Conservation (phyloP, 352 stramenopile genomes). For the Peronospora destructor region DNA sequence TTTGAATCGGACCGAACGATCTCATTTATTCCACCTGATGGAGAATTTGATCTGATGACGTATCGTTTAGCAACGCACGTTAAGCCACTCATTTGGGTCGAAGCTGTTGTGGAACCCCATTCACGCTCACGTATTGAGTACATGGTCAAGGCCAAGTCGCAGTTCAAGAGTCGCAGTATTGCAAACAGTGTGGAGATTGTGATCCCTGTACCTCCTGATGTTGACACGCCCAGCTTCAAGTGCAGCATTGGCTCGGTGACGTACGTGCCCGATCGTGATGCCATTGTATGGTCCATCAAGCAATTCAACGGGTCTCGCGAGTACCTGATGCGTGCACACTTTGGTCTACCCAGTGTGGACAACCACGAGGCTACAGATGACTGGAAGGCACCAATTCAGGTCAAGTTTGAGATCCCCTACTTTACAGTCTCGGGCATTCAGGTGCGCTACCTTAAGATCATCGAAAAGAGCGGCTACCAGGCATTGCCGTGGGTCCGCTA, state of each 20-base stretch:
- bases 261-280: slow-evolving; percentile 98
- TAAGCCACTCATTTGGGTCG: slow-evolving; percentile 98
- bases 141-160: slow-evolving; percentile 96
- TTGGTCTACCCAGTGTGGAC: slow-evolving; percentile 94
- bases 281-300: slow-evolving; percentile 99
- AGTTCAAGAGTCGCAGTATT: slow-evolving; percentile 98
- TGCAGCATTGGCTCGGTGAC: slow-evolving; percentile 95
- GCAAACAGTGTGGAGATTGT: slow-evolving; percentile 99
- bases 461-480: slow-evolving; percentile 99
- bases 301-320: slow-evolving; percentile 97
- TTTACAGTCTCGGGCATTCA: slow-evolving; percentile 96
- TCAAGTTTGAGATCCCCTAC: slow-evolving; percentile 97
- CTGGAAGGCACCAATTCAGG: slow-evolving; percentile 88
- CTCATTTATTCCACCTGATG: slow-evolving; percentile 99
- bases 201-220: slow-evolving; percentile 97
- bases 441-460: slow-evolving; percentile 99
- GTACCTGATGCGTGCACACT: slow-evolving; percentile 99
- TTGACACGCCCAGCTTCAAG: slow-evolving; percentile 99
- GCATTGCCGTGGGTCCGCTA: slow-evolving; percentile 99
- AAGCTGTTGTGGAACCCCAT: slow-evolving; percentile 97
- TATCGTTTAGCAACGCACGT: slow-evolving; percentile 97
- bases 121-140: slow-evolving; percentile 96
- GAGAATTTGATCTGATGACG: slow-evolving; percentile 99
- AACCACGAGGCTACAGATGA: slow-evolving; percentile 81
- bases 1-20: slow-evolving; percentile 99